Percentiles rank a stretch among this genome's conserved stretches.
Conservation (phyloP, 805 yeast genomes). For the Candida tibetensis region DNA sequence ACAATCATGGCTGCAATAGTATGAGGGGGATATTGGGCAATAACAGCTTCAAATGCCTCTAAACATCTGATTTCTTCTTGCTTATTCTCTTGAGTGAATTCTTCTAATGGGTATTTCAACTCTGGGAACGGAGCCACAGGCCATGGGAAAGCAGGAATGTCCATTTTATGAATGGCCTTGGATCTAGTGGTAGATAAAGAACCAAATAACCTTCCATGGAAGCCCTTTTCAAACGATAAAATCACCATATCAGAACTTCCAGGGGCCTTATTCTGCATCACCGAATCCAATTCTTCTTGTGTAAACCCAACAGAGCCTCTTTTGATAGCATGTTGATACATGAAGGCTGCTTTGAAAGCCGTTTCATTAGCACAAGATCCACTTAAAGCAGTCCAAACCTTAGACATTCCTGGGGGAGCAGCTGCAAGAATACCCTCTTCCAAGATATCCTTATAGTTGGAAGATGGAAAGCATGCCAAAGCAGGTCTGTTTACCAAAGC, state of each 20-base stretch:
- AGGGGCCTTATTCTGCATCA: constrained; percentile 50
- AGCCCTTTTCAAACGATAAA: constrained; percentile 51
- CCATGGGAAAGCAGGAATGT: constrained; percentile 60
- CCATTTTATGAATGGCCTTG: constrained; percentile 56
- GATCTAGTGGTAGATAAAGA: constrained; percentile 55
- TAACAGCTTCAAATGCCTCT: constrained; percentile 39
- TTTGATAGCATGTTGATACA: constrained; percentile 55
- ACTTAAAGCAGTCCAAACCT: constrained; percentile 63
- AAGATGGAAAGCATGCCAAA: constrained; percentile 40
- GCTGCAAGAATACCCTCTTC: constrained; percentile 53
- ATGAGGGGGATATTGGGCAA: constrained; percentile 35
- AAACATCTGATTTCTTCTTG: constrained; percentile 50
- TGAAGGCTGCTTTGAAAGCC: constrained; percentile 69
- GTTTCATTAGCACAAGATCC: constrained; percentile 72
- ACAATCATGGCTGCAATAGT: constrained; percentile 52
- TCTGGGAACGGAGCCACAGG: constrained; percentile 50
- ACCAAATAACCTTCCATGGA: constrained; percentile 58
- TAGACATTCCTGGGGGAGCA: constrained; percentile 60
- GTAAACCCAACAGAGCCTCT: constrained; percentile 49
- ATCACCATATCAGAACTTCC: constrained; percentile 54
- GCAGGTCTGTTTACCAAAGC: constrained; percentile 45
- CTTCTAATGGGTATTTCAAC: constrained; percentile 40
- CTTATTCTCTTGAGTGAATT: constrained; percentile 37
- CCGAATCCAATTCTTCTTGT: constrained; percentile 43
- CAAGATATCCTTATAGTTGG: constrained; percentile 42